Base-by-base conservation (phyloP, 2,329 filamentous ascomycete species). In the Aspergillus cejpii region DNA sequence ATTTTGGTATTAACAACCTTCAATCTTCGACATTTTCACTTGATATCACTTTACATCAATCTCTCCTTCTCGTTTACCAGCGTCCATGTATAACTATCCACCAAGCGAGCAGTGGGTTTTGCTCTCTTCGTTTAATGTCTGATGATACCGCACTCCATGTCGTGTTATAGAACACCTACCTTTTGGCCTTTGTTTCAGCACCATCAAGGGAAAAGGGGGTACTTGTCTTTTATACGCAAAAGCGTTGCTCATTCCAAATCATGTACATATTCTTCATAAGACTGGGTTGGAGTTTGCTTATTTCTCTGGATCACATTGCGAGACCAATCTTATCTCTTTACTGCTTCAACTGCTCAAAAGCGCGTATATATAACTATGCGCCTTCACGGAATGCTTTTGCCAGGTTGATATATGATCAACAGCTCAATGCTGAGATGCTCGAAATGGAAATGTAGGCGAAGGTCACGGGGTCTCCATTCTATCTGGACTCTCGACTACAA, bases 11-110 rank as follows among this genome's bases (percentile, higher is more conserved):
- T 15, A 17, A 10, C 26, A 24, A 19, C 26, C 20, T 20, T 7
- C 15, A 23, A n/a, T 39, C 36, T 28, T 0, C 5, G 10, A 11
- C 49, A 42, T 45, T 50, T 44, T 52, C 24, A 29, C 42, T 40
- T 40, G 28, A 20, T 27, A 45, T 34, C 41, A 36, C 37, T 44
- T 37, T 44, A 33, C n/a, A 41, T 29, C 41, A 44, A 45, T 50
- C 41, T 41, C 44, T 45, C 37, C 44, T 44, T 38, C 21, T 44
- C 42, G 44, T 42, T 31, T 52, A 44, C 52, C 53, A 55, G 54
- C 44, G 23, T 45, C 36, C 45, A 47, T 43, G 51, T 45, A 49
- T 52, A 41, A 55, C 55, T 52, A 49, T 47, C 51, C 54, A 58
- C 55, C 38, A 49, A 43, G 53, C 51, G 50, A 53, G 53, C 45